Conservation (phyloP, 139 green algal genomes). For the Desmodesmus armatus region DNA sequence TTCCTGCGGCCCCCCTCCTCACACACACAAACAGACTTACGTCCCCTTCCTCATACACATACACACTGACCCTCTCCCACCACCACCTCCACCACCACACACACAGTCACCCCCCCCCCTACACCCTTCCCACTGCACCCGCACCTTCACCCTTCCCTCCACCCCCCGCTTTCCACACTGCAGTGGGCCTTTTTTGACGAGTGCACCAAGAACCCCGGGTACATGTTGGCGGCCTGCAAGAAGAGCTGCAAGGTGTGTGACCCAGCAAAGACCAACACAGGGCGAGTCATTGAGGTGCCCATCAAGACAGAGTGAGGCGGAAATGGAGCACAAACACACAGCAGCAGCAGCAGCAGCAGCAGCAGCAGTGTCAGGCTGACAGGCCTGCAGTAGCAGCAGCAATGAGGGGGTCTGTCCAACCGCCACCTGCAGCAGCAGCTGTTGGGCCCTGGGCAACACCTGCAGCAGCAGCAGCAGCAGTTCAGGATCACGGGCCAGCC, state of each 20-base stretch:
- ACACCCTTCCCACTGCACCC: no score
- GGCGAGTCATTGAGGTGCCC: neutral
- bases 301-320: neutral
- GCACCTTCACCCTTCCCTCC: no score
- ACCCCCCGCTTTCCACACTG: no score
- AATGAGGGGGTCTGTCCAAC: no score
- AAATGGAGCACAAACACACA: neutral
- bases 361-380: neutral
- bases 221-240: conserved; percentile 41
- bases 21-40: no score
- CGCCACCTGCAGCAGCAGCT: neutral
- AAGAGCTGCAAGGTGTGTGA: conserved; percentile 48
- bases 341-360: no score
- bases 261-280: neutral
- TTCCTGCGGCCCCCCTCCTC: no score
- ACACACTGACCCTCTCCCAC: no score
- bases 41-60: no score
- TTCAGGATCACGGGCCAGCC: neutral
- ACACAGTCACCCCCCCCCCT: no score
- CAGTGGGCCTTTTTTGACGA: conserved; percentile 31
- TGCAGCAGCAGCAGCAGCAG: neutral
- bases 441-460: neutral
- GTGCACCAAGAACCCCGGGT: conserved; percentile 43
- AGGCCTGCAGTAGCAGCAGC: neutral
- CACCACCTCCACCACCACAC: no score